Evolutionary conservation across 305 asterid species (phyloP), one percentile per base, ranked within the genome.

Genomic region (Fraxinus platypoda): DNA sequence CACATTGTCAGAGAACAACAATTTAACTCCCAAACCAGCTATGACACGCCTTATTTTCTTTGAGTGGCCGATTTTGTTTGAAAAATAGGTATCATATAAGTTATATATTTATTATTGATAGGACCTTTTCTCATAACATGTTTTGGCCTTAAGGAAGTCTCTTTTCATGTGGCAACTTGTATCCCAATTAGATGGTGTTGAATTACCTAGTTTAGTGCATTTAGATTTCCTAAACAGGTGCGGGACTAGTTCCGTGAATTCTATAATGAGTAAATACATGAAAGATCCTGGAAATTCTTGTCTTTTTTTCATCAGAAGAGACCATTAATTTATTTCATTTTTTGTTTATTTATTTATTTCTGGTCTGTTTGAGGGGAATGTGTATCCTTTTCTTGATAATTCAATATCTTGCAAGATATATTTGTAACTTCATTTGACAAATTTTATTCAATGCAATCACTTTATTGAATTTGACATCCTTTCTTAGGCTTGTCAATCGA

Each of bases 401-500:
- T 82, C 26, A 80, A 62, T 30, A 33, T 81, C 41, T 41, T 77
- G 46, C 46, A 52, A 64, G 54, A 8, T 54, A 26, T 79, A 68
- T 52, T 74, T 12, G 79, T 31, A 21, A 19, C 74, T 77, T 38
- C 77, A 78, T 76, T 49, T 83, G 31, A 30, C 74, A 62, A 71
- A 75, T 70, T 11, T 74, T 49, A 79, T 77, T 52, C 74, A 1
- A 62, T 71, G 17, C 75, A n/a, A 35, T 73, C 49, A 1, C 33
- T 68, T 79, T 9, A 70, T 30, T 82, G 66, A 75, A 46, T 80
- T 86, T 77, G 73, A 77, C 84, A 26, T 79, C 66, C 74, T 81
- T 86, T 78, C 84, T 75, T 89, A 96, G 99, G 95, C 77, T 81
- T 91, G 85, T 88, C 98, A 8, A 76, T 31, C 59, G 93, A 86